A percentile compares a stretch with the other conserved stretches of the same genome.
These are phyloP conservation scores for Phytopythium sindhum DNA, from an alignment of 352 stramenopile species.

Conservation along the genomic window DNA sequence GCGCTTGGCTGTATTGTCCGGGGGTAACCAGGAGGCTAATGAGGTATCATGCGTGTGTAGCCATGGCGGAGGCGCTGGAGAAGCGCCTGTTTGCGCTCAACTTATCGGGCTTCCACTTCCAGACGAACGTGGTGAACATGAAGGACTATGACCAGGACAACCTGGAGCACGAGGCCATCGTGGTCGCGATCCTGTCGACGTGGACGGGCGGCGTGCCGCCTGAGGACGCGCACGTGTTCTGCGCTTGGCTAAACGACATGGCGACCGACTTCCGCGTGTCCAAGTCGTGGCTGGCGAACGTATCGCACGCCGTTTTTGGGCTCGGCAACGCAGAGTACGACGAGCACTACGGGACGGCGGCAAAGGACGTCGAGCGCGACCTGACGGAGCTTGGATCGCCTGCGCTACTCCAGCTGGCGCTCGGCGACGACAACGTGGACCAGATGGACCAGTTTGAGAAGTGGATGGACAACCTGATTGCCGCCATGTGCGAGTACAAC, in stretches of 20 bases:
- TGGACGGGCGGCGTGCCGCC: conserved; percentile 79
- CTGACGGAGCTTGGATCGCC: conserved; percentile 63
- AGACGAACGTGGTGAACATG: conserved; percentile 82
- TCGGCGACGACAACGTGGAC: conserved; percentile 84
- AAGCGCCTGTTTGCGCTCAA: conserved; percentile 80
- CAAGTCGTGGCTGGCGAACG: conserved; percentile 70
- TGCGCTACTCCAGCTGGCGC: conserved; percentile 49
- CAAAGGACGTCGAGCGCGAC: conserved; percentile 65
- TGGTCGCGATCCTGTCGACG: conserved; percentile 84
- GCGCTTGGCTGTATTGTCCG: not conserved
- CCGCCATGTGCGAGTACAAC: conserved; percentile 72
- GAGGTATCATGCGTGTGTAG: conserved; percentile 10
- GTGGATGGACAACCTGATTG: conserved; percentile 79
- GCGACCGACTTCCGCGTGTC: conserved; percentile 87
- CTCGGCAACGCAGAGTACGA: conserved; percentile 88
- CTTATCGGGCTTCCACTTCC: conserved; percentile 76
- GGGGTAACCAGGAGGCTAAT: not conserved
- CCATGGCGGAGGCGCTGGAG: conserved; percentile 69
- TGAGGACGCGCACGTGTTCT: conserved; percentile 76
- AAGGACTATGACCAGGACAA: conserved; percentile 90
- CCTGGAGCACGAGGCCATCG: conserved; percentile 81
- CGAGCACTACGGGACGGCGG: conserved; percentile 80
- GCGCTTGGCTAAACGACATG: conserved; percentile 87
- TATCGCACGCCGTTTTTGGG: conserved; percentile 79
- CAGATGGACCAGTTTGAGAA: conserved; percentile 77